A percentile compares a stretch with the other conserved stretches of the same genome.
Evolutionary conservation across 352 stramenopile genomes (phyloP).

Genomic region (Phytophthora citricola): DNA sequence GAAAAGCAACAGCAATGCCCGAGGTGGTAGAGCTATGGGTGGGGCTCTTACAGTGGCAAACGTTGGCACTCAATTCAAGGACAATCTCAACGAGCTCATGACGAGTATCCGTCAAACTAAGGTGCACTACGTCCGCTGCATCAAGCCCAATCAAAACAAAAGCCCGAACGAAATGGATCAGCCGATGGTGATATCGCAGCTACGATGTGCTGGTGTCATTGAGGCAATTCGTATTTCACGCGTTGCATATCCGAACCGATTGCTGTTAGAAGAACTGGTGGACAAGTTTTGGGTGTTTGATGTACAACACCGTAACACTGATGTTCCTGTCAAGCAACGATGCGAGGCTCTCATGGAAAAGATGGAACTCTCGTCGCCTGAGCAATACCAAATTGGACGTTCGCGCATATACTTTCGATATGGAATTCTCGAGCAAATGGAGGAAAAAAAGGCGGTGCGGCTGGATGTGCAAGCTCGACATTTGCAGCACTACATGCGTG

Average conservation of each 20-base stretch:
- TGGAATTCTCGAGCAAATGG: constrained; percentile 81
- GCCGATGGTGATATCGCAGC: constrained; percentile 94
- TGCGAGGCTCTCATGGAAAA: constrained; percentile 69
- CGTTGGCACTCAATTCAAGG: constrained; percentile 87
- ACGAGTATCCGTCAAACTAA: constrained; percentile 94
- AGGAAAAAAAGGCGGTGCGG: constrained; percentile 64
- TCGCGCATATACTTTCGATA: constrained; percentile 87
- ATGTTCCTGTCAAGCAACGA: constrained; percentile 50
- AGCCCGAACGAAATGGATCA: constrained; percentile 89
- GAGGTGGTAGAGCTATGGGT: constrained; percentile 38
- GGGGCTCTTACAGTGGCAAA: constrained; percentile 67
- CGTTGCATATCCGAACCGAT: constrained; percentile 97
- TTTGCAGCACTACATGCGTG: constrained; percentile 78
- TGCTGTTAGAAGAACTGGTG: constrained; percentile 86
- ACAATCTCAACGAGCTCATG: constrained; percentile 94
- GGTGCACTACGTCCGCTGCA: constrained; percentile 99
- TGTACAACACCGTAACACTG: constrained; percentile 41
- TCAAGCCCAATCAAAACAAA: constrained; percentile 98
- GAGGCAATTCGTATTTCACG: constrained; percentile 98
- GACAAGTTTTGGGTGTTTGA: constrained; percentile 86
- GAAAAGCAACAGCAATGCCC: constrained; percentile 33
- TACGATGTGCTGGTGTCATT: constrained; percentile 98
- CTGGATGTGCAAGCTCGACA: constrained; percentile 69
- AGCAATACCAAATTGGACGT: constrained; percentile 79
- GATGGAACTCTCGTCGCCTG: constrained; percentile 66